These are phyloP conservation scores for Noccaea caerulescens DNA, from an alignment of 345 rosid species.

Conservation along the genomic window DNA sequence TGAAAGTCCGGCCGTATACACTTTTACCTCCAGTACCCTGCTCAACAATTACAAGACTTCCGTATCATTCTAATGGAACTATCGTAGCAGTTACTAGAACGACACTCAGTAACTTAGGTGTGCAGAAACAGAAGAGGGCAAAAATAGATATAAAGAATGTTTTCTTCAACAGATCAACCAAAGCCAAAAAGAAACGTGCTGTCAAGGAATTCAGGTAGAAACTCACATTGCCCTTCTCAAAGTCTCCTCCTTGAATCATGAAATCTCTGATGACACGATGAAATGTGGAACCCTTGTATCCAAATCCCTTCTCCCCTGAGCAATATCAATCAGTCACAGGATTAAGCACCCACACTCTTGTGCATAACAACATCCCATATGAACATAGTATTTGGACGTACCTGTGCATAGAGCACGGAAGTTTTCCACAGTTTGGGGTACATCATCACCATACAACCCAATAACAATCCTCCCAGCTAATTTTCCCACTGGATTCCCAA, in stretches of 20 bases:
- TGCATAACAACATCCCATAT: too few species aligned
- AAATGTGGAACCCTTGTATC: constrained; percentile 74
- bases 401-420: constrained; percentile 98
- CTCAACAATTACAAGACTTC: constrained; percentile 39
- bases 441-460: constrained; percentile 94
- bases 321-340: constrained; percentile 24
- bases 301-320: constrained; percentile 97
- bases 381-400: constrained; percentile 23
- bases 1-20: constrained; percentile 90
- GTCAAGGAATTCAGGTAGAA: not conserved
- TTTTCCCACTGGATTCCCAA: constrained; percentile 92
- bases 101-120: not conserved
- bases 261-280: constrained; percentile 97
- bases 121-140: not conserved
- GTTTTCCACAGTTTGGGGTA: constrained; percentile 92
- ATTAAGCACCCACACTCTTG: not conserved
- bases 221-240: constrained; percentile 95
- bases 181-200: not conserved
- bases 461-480: constrained; percentile 86
- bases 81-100: constrained; percentile 7
- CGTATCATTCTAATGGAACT: constrained; percentile 28
- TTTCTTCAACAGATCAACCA: not conserved
- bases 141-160: not conserved
- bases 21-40: constrained; percentile 99
- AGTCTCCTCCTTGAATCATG: constrained; percentile 99